phyloP scores from a whole-genome alignment of 2,329 filamentous ascomycete genomes.

The Aspergillus sojae region DNA sequence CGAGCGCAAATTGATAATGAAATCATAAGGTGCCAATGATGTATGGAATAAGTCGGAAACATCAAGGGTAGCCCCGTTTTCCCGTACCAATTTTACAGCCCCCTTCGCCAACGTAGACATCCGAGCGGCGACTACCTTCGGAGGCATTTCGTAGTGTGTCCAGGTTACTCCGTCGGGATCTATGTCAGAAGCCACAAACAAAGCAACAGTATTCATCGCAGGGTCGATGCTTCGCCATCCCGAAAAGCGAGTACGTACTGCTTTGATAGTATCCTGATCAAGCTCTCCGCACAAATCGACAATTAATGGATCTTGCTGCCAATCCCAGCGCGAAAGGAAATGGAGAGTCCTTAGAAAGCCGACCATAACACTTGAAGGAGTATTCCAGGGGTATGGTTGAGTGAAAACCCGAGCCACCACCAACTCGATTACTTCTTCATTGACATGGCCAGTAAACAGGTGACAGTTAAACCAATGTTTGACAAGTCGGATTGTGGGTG shows the following conservation, averaged over 20 bases:
- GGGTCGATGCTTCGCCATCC: conserved; percentile 89
- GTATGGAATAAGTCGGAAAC: conserved; percentile 69
- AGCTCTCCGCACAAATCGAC: conserved; percentile 72
- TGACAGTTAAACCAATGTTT: conserved; percentile 91
- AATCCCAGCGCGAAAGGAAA: conserved; percentile 87
- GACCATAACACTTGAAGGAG: conserved; percentile 73
- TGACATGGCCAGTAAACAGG: conserved; percentile 74
- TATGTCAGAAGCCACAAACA: conserved; percentile 79
- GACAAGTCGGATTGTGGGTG: conserved; percentile 77
- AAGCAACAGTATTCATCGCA: conserved; percentile 76
- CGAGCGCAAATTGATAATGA: conserved; percentile 72
- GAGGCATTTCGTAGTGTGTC: conserved; percentile 69
- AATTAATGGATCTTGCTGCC: conserved; percentile 79
- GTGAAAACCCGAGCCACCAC: conserved; percentile 78
- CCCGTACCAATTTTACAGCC: conserved; percentile 65
- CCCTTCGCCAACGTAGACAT: conserved; percentile 81
- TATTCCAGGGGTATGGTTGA: conserved; percentile 76
- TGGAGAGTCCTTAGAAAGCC: conserved; percentile 81
- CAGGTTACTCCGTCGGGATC: conserved; percentile 79
- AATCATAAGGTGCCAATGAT: conserved; percentile 77
- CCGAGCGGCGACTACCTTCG: conserved; percentile 79
- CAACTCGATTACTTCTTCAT: conserved; percentile 81
- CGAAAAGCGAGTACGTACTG: conserved; percentile 72
- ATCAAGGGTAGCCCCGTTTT: conserved; percentile 57
- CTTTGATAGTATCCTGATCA: conserved; percentile 60